A percentile compares a stretch with the other conserved stretches of the same genome.
Evolutionary conservation across 495 filamentous ascomycete genomes (phyloP).

Genomic region (Tuber aestivum): DNA sequence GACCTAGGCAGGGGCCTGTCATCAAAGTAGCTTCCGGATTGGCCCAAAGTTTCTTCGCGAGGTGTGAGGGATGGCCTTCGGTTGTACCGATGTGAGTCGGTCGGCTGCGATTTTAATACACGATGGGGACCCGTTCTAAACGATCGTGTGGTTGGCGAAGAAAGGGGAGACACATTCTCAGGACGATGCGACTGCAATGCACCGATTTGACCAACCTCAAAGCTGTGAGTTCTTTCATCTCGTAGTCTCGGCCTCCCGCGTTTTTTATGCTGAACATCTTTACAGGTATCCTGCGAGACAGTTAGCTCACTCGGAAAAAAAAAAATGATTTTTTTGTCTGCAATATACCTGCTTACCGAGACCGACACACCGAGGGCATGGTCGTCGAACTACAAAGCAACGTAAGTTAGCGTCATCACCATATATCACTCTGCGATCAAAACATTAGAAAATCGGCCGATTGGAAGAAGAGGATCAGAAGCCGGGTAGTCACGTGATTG

Average conservation of each 20-base stretch:
- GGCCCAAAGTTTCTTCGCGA: slow-evolving; percentile 36
- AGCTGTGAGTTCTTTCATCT: slow-evolving; percentile 63
- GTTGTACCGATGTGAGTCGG: slow-evolving; percentile 46
- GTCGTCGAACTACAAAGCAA: slow-evolving; percentile 52
- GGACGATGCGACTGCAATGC: slow-evolving; percentile 35
- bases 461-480: slow-evolving; percentile 15
- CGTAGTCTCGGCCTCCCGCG: slow-evolving; percentile 84
- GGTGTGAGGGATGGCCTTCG: slow-evolving; percentile 47
- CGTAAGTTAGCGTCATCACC: slow-evolving; percentile 32
- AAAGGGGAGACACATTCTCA: slow-evolving; percentile 44
- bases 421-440: slow-evolving; percentile 29
- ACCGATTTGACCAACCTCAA: slow-evolving; percentile 46
- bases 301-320: slow-evolving; percentile 14
- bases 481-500: slow-evolving; percentile 32
- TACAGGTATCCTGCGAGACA: slow-evolving; percentile 64
- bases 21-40: slow-evolving; percentile 35
- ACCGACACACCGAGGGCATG: slow-evolving; percentile 57
- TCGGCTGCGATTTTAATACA: slow-evolving; percentile 55
- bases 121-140: slow-evolving; percentile 51
- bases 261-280: slow-evolving; percentile 96
- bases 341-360: slow-evolving; percentile 51
- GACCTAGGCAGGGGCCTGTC: slow-evolving; percentile 46
- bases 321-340: background rate
- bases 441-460: slow-evolving; percentile 6
- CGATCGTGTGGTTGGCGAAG: slow-evolving; percentile 45